phyloP scores from a whole-genome alignment of 2,329 filamentous ascomycete genomes.

The Dothideomycetes sp. region DNA sequence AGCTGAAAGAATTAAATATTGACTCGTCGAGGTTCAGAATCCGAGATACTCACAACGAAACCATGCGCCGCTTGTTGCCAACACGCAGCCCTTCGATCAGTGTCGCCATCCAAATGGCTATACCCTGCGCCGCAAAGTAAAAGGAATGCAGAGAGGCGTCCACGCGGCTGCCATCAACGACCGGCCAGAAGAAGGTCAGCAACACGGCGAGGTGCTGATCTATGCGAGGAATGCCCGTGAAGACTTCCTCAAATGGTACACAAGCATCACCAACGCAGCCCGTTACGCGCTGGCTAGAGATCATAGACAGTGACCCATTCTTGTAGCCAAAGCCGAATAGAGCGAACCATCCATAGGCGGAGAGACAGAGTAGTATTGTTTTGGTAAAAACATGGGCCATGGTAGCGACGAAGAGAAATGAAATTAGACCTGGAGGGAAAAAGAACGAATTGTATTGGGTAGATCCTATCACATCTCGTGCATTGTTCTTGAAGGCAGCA shows the following conservation, averaged over 20 bases:
- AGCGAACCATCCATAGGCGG: background rate
- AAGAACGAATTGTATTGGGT: background rate
- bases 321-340: background rate
- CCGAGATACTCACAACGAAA: slow-evolving; percentile 1
- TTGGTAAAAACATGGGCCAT: background rate
- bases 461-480: background rate
- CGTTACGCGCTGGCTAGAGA: background rate
- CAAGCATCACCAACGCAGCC: background rate
- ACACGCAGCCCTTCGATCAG: slow-evolving; percentile 3
- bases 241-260: background rate
- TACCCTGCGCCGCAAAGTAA: slow-evolving; percentile 8
- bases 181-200: slow-evolving; percentile 5
- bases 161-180: slow-evolving; percentile 3
- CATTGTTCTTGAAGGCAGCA: background rate
- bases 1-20: background rate
- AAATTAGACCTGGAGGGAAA: background rate
- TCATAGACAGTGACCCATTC: background rate
- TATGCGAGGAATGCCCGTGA: slow-evolving; percentile 2
- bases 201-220: slow-evolving; percentile 1
- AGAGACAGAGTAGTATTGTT: background rate
- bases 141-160: slow-evolving; percentile 5
- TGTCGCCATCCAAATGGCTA: slow-evolving; percentile 5
- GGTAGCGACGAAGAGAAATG: no score
- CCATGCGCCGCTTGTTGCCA: background rate
- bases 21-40: no score